Base-by-base conservation (phyloP, 768 basidiomycete species). In the Podaxis rugospora region DNA sequence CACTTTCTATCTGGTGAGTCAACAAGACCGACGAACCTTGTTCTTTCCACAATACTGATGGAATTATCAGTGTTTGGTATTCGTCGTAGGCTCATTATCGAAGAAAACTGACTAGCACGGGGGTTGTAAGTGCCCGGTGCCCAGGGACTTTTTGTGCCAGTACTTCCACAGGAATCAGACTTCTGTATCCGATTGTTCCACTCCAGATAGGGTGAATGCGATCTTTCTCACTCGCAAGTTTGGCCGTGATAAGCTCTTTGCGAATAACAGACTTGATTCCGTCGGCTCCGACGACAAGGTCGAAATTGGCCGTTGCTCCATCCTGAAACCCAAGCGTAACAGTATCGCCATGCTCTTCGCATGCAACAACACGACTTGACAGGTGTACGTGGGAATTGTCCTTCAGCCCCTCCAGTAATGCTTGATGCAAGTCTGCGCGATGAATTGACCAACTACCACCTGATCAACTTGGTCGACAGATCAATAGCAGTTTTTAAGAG, bases 341-440 rank as follows among this genome's bases (percentile, higher is more conserved):
- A 14, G 63, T 63, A 6, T 55, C 42, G 37, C 52, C 50, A 16
- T 60, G 39, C 55, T 77, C 74, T 5, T 55, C 65, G 62, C 80
- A 84, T 0, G 75, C 74, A 10, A 70, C 65, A 3, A 85, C 72
- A 18, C 77, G 80, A 62, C 79, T 81, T 9, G 74, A 73, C 4
- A 76, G 74, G 55, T 78, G 72, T 5, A 72, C 70, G 16, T 67
- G 72, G 62, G 69, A 74, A 0, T 68, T 68, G 0, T 74, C 60
- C 1, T 71, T 65, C 36, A 85, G 64, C 55, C 77, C 69, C 3
- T 74, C 69, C 9, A 84, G 67, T 18, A 86, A 68, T n/a, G 74
- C 74, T 25, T 71, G 64, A 36, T 83, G 81, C 39, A 85, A 78
- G 56, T 81, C 78, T 1, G 81, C 76, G 10, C 84, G 78, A 66